Conservation (phyloP, 2,329 filamentous ascomycete species). For the Tolypocladium tropicale region DNA sequence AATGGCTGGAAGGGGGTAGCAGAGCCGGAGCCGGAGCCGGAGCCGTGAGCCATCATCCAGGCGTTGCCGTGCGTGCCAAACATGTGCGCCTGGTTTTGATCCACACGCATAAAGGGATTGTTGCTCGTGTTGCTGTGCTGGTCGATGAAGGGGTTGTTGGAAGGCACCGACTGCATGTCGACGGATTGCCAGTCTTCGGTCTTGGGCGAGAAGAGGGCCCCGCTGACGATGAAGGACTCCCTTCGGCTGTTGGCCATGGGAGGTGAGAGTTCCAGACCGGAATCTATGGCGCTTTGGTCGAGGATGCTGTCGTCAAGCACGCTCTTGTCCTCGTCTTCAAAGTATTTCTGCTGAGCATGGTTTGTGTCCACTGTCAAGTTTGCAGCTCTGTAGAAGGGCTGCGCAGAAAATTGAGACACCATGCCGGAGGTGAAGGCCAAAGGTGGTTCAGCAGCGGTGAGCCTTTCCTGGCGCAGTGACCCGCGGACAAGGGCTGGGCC, state of each 20-base stretch:
- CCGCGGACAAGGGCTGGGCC: background rate
- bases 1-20: slow-evolving; percentile 66
- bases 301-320: slow-evolving; percentile 52
- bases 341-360: slow-evolving; percentile 40
- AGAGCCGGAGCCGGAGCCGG: slow-evolving; percentile 61
- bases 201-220: slow-evolving; percentile 53
- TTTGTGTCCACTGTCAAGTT: slow-evolving; percentile 43
- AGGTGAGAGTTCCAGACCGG: slow-evolving; percentile 52
- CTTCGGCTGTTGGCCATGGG: slow-evolving; percentile 51
- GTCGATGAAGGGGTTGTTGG: slow-evolving; percentile 54
- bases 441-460: background rate
- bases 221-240: slow-evolving; percentile 50
- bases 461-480: background rate
- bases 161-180: slow-evolving; percentile 53
- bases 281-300: slow-evolving; percentile 49
- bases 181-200: slow-evolving; percentile 53
- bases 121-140: slow-evolving; percentile 48
- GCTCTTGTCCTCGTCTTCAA: slow-evolving; percentile 50
- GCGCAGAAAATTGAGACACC: slow-evolving; percentile 41
- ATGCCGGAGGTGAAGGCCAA: slow-evolving; percentile 21
- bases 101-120: slow-evolving; percentile 59
- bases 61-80: slow-evolving; percentile 30
- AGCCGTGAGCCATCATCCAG: slow-evolving; percentile 57
- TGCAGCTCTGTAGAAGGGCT: slow-evolving; percentile 38
- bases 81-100: slow-evolving; percentile 34